A percentile compares a stretch with the other conserved stretches of the same genome.
These are phyloP conservation scores for Acarospora socialis DNA, from an alignment of 2,329 filamentous ascomycete genomes.

Conservation along the genomic window DNA sequence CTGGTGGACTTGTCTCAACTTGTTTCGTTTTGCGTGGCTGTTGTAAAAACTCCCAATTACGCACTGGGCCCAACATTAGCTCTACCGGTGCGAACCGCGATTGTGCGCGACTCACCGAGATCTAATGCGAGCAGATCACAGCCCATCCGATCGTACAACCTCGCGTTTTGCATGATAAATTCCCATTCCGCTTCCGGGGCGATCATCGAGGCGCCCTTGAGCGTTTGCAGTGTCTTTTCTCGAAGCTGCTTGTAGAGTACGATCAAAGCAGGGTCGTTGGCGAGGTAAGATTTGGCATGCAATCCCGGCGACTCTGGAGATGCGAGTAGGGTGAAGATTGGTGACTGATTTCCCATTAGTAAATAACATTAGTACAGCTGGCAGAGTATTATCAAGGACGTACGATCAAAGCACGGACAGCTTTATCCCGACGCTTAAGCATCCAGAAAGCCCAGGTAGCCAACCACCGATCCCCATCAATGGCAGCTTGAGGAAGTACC, in stretches of 20 bases:
- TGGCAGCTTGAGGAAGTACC: constrained; percentile 60
- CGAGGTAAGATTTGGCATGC: constrained; percentile 64
- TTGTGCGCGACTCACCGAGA: constrained; percentile 43
- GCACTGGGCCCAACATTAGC: constrained; percentile 34
- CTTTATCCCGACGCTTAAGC: constrained; percentile 65
- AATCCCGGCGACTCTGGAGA: constrained; percentile 55
- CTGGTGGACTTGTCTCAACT: constrained; percentile 25
- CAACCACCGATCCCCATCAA: constrained; percentile 81
- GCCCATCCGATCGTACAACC: constrained; percentile 79
- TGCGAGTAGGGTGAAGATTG: constrained; percentile 59
- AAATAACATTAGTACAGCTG: constrained; percentile 14
- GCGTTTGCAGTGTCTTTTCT: constrained; percentile 65
- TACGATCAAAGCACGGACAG: constrained; percentile 70
- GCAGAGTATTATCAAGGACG: constrained; percentile 21
- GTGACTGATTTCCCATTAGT: constrained; percentile 40
- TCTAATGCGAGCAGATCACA: constrained; percentile 82
- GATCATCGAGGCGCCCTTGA: constrained; percentile 72
- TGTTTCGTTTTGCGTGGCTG: constrained; percentile 28
- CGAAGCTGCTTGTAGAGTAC: constrained; percentile 78
- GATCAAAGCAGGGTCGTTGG: constrained; percentile 80
- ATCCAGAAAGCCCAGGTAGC: constrained; percentile 95
- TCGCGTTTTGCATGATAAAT: constrained; percentile 75
- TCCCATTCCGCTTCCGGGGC: constrained; percentile 70
- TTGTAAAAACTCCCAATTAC: constrained; percentile 63
- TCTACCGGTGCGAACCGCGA: constrained; percentile 11